Evolutionary conservation across 108 stramenopile genomes (phyloP), one percentile per base, ranked within the genome.

Genomic region (Fistulifera pelliculosa): DNA sequence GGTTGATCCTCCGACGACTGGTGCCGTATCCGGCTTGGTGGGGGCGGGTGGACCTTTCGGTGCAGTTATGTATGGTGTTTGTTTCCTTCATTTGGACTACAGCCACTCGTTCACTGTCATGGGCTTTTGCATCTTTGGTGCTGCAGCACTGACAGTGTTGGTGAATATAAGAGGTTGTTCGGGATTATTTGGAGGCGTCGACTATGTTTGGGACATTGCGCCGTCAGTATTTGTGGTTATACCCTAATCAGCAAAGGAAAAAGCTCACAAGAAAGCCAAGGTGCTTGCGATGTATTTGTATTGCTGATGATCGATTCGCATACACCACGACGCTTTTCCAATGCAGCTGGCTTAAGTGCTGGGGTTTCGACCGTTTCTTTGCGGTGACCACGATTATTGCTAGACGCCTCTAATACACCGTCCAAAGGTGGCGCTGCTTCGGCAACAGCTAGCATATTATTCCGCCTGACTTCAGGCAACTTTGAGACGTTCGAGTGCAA

Each of bases 1-100:
- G 61, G 70, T 92, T 41, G 56, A 74, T n/a, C 28, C 79, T 11
- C 62, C 71, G 13, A 69, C 45, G 23, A 83, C 81, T 22, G 90
- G 90, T n/a, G 61, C 71, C 11, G 72, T 91, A 31, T 38, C 78
- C 31, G 89, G 85, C 25, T 77, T 90, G 49, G 81, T 87, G n/a
- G 89, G 89, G 35, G 89, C 85, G 19, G 85, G 89, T 21, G 89
- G 85, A 2, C 87, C 85, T 42, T 25, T 59, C 16, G 81, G 81
- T 49, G 81, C 76, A 23, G 76, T 83, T 11, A 35, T 51, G 25
- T 83, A 78, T 53, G 76, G 76, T n/a, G 39, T 82, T 21, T 70
- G 64, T 11, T 82, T 82, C 65, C 76, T 76, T 27, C 24, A 72
- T 18, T 54, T 77, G 49, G 43, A 58, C 17, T 59, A 68, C 25